Evolutionary conservation across 495 filamentous ascomycete species (phyloP).

Genomic region (Copromyces sp.): DNA sequence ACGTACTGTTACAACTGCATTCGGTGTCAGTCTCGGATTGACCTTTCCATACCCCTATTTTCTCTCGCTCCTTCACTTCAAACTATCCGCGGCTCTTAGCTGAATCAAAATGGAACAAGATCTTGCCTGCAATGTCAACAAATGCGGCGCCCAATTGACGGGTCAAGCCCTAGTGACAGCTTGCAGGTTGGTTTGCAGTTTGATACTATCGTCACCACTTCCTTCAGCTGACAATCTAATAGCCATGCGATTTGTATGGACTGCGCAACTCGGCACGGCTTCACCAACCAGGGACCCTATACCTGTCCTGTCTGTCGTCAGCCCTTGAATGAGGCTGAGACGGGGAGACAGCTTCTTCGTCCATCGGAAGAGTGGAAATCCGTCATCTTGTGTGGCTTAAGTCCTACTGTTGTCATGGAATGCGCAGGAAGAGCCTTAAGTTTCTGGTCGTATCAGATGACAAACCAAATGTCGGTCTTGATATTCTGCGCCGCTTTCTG

Average conservation of each 20-base stretch:
- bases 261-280: constrained; percentile 60
- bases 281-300: constrained; percentile 47
- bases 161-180: constrained; percentile 81
- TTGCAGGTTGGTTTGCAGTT: constrained; percentile 53
- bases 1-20: background rate
- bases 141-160: constrained; percentile 62
- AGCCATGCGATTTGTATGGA: constrained; percentile 81
- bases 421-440: constrained; percentile 72
- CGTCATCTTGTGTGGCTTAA: constrained; percentile 75
- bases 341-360: constrained; percentile 57
- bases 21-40: background rate
- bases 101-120: constrained; percentile 52
- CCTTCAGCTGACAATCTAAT: constrained; percentile 1
- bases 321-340: constrained; percentile 58
- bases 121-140: constrained; percentile 73
- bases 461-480: constrained; percentile 68
- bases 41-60: background rate
- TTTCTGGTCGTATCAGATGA: constrained; percentile 89
- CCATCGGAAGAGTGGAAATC: constrained; percentile 93
- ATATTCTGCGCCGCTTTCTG: background rate
- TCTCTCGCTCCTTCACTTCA: background rate
- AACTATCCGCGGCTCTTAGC: background rate
- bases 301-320: constrained; percentile 78
- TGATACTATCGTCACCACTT: background rate
- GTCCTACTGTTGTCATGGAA: constrained; percentile 79